Base-by-base conservation (phyloP, 2,329 filamentous ascomycete species). In the Hortaea werneckii region DNA sequence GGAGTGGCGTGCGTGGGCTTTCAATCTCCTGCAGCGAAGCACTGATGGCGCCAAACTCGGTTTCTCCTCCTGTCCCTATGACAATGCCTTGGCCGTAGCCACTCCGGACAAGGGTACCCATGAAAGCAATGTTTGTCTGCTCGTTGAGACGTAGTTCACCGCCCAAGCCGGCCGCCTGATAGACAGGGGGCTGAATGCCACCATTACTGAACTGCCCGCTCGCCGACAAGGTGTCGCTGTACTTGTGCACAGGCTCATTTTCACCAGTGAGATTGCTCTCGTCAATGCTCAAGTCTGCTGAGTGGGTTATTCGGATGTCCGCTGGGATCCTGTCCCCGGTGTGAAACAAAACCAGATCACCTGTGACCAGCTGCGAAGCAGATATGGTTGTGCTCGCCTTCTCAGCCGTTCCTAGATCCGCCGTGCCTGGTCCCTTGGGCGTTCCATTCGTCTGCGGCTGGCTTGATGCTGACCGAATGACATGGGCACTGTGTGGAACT, bases 221-320 rank as follows among this genome's bases (percentile, higher is more conserved):
- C 9, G 48, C 40, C 1, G 66, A 64, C 41, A 83, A 63, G 1
- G 80, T 78, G 13, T 86, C 80, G 2, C 83, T 72, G 8, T 78
- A 80, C 60, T 98, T 87, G 40, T 79, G 74, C 5, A 96, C 87
- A 4, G 92, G 89, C 58, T 96, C 88, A 50, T 95, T 96, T 66
- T 98, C 92, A 49, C 92, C 92, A 0, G 92, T 98, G 48, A 98
- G 69, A 61, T 98, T 98, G 9, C 92, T 96, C 58, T 92, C 89
- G 63, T 98, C 94, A 54, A 98, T 94, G 37, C 87, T 87, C 43
- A 98, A 72, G 62, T 96, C 88, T 6, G 86, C 80, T 8, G 89
- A 85, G 60, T 87, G 83, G 6, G 87, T 96, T 44, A 98, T 94
- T 39, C 92, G 83, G 56, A 98, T 85, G 62, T 98, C 92, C 46